Conservation (phyloP, 2,329 filamentous ascomycete genomes). For the Xylaria sp. region DNA sequence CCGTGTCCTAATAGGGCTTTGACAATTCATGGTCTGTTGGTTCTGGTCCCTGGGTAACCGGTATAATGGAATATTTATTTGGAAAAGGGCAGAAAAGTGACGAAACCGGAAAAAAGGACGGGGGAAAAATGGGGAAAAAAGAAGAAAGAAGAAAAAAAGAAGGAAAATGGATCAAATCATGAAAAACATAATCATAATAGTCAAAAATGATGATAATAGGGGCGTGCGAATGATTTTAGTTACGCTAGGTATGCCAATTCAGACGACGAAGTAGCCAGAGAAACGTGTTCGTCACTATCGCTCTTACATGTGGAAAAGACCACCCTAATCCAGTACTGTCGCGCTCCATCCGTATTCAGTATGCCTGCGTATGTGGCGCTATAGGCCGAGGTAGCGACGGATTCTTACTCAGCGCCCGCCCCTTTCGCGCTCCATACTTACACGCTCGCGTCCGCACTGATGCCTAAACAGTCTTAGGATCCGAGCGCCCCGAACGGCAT, state of each 20-base stretch:
- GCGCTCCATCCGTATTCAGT: background rate
- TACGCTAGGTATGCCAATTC: background rate
- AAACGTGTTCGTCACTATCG: background rate
- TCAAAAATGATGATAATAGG: background rate
- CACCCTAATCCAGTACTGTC: background rate
- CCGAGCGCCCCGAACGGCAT: background rate
- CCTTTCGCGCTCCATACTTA: background rate
- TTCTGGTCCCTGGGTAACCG: background rate
- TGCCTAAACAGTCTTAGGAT: background rate
- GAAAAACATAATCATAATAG: too few species aligned
- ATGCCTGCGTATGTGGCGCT: background rate
- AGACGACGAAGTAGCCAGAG: background rate
- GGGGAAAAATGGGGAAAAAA: background rate
- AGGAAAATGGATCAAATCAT: too few species aligned
- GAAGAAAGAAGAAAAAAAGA: background rate
- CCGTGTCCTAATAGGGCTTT: background rate
- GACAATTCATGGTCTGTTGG: background rate
- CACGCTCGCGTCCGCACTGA: background rate
- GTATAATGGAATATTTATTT: too few species aligned
- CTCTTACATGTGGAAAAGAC: background rate
- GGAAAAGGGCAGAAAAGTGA: too few species aligned
- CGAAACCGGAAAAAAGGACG: too few species aligned
- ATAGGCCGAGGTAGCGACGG: background rate
- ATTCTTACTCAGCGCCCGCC: slow-evolving; percentile 10
- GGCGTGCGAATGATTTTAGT: background rate